These are phyloP conservation scores for Endocalyx cinctus DNA, from an alignment of 2,329 filamentous ascomycete genomes.

Conservation along the genomic window DNA sequence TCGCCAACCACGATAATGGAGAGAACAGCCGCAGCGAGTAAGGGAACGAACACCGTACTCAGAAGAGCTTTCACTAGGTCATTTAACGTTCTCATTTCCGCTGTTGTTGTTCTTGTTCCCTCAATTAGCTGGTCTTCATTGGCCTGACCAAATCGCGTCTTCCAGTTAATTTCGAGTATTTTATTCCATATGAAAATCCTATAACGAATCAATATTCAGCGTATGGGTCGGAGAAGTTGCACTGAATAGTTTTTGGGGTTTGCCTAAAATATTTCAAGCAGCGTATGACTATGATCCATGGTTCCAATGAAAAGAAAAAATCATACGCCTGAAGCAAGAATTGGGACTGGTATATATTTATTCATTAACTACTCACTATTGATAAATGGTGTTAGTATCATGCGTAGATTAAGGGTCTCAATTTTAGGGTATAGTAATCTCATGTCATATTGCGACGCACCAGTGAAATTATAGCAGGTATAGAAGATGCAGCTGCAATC, in stretches of 20 bases:
- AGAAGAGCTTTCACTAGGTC: constrained; percentile 49
- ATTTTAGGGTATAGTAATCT: constrained; percentile 10
- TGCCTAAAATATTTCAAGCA: constrained; percentile 10
- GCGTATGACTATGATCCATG: no score
- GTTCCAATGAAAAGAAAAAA: no score
- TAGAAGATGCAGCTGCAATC: constrained; percentile 59
- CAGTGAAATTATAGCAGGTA: constrained; percentile 58
- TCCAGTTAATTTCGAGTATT: constrained; percentile 60
- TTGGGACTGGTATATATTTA: no score
- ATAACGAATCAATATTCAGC: constrained; percentile 3
- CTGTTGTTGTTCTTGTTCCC: constrained; percentile 52
- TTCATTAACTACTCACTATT: no score
- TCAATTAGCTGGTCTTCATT: constrained; percentile 35
- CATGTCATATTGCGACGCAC: constrained; percentile 23
- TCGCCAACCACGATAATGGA: constrained; percentile 59
- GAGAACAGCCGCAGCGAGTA: constrained; percentile 55
- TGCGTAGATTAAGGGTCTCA: constrained; percentile 9
- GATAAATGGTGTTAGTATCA: no score
- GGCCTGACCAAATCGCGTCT: constrained; percentile 32
- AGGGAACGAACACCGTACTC: constrained; percentile 50
- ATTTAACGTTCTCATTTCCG: constrained; percentile 51
- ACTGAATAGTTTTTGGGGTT: background rate
- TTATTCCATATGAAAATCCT: constrained; percentile 61
- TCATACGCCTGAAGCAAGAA: no score
- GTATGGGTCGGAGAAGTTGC: background rate